Evolutionary conservation across 768 basidiomycete species (phyloP).

Genomic region (Naganishia vishniacii): DNA sequence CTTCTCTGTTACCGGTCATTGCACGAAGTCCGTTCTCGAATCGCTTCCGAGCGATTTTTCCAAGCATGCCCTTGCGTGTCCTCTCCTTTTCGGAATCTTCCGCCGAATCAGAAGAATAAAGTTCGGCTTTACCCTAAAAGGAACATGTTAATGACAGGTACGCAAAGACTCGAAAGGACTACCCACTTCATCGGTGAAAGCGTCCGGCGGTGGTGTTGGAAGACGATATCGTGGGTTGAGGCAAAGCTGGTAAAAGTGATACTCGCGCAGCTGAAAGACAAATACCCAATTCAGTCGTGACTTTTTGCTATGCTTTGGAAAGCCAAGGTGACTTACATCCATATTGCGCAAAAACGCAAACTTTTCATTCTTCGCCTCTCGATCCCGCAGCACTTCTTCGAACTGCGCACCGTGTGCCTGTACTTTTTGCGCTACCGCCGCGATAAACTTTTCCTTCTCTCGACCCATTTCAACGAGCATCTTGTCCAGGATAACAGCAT

Average conservation of each 20-base stretch:
- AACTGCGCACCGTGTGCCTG: constrained; percentile 72
- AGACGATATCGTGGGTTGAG: constrained; percentile 48
- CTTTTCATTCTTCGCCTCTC: constrained; percentile 74
- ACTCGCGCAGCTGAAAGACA: constrained; percentile 47
- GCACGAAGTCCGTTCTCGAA: constrained; percentile 88
- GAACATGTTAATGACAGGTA: background rate
- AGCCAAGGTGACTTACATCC: constrained; percentile 38
- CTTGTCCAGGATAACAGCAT: constrained; percentile 30
- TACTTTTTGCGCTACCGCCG: constrained; percentile 77
- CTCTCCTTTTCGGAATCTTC: constrained; percentile 89
- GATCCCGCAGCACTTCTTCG: constrained; percentile 65
- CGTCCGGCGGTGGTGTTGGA: constrained; percentile 47
- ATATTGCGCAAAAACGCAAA: constrained; percentile 64
- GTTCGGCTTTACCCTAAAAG: constrained; percentile 44
- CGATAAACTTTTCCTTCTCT: constrained; percentile 77
- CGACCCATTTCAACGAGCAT: constrained; percentile 51
- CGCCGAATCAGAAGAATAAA: constrained; percentile 72
- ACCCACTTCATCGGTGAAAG: constrained; percentile 50
- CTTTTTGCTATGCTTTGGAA: no score
- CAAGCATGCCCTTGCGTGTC: constrained; percentile 66
- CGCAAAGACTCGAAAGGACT: constrained; percentile 17
- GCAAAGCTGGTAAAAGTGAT: constrained; percentile 49
- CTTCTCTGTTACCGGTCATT: constrained; percentile 76
- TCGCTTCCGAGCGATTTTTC: constrained; percentile 69
- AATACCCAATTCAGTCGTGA: no score